Base-by-base conservation (phyloP, 441 rosid species). In the Breynia disticha region DNA sequence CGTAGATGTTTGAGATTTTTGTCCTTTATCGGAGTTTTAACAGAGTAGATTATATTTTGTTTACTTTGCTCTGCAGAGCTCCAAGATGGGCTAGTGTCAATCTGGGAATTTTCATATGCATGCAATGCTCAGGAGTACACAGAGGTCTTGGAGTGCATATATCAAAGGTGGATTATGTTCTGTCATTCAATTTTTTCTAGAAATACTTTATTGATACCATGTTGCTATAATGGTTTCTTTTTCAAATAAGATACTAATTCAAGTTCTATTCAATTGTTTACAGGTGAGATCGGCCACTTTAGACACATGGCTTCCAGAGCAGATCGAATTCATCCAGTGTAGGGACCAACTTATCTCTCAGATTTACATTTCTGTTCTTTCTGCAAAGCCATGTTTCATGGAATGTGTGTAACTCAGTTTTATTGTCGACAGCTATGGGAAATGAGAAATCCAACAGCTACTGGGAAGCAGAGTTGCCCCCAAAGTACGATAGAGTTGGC, bases 31-130 rank as follows among this genome's bases (percentile, higher is more conserved):
- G n/a, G n/a, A n/a, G n/a, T n/a, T n/a, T n/a, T n/a, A n/a, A n/a
- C n/a, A n/a, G n/a, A n/a, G n/a, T n/a, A n/a, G n/a, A n/a, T n/a
- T n/a, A n/a, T n/a, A n/a, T n/a, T n/a, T n/a, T n/a, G n/a, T n/a
- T n/a, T n/a, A n/a, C n/a, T n/a, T n/a, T n/a, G 18, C 24, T 12
- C 38, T 48, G 21, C 65, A 85, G 96, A 74, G 95, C 80, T 53
- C 96, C 95, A 5, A 59, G 91, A 68, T 88, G 95, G 96, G 96
- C 95, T 19, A 88, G 96, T 64, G 90, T 87, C 67, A 87, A 87
- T 67, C 88, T 88, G 43, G 95, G 96, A 49, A 76, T 79, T 59
- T 85, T 85, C 61, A 88, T 88, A 52, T 88, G 95, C 76, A 71
- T 88, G 89, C 95, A 85, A 63, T 88, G 96, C 52, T 85, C 96